A percentile compares a stretch with the other conserved stretches of the same genome.
phyloP scores from a whole-genome alignment of 164 flowering plant genomes.

The Macadamia integrifolia region DNA sequence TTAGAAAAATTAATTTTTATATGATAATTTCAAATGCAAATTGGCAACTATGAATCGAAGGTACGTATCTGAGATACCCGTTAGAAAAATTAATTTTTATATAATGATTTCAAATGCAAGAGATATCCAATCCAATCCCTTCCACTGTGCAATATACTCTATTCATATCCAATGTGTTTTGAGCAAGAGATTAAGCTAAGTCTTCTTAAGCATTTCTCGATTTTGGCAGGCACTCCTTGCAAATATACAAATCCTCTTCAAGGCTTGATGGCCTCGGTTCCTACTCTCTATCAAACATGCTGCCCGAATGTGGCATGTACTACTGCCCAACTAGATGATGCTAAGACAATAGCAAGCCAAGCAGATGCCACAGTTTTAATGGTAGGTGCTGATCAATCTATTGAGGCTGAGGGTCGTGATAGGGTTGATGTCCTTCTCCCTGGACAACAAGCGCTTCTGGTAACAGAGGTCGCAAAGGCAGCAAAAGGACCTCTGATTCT shows the following conservation, averaged over 20 bases:
- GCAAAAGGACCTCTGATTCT: constrained; percentile 82
- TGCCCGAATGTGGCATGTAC: constrained; percentile 59
- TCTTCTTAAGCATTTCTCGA: too few relatives aligned
- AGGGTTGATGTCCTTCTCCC: constrained; percentile 61
- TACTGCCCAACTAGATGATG: constrained; percentile 45
- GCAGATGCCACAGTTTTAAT: constrained; percentile 78
- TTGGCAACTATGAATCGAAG: too few relatives aligned
- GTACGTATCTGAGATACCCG: too few relatives aligned
- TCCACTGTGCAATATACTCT: too few relatives aligned
- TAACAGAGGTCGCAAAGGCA: constrained; percentile 55
- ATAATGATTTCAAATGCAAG: too few relatives aligned
- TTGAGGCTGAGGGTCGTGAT: constrained; percentile 72
- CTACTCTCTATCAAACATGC: constrained; percentile 47
- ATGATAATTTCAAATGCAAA: too few relatives aligned
- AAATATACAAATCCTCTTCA: constrained; percentile 76
- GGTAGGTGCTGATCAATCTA: constrained; percentile 71
- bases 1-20: too few relatives aligned
- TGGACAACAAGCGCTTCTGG: constrained; percentile 55
- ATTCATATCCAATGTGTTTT: too few relatives aligned
- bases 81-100: too few relatives aligned
- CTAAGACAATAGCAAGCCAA: constrained; percentile 53
- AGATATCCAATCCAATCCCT: too few relatives aligned
- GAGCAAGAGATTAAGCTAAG: too few relatives aligned
- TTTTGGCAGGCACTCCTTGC: constrained; percentile 69
- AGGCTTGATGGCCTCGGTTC: constrained; percentile 50